Conservation (phyloP, 2,329 filamentous ascomycete genomes). For the Diaporthe batatas region DNA sequence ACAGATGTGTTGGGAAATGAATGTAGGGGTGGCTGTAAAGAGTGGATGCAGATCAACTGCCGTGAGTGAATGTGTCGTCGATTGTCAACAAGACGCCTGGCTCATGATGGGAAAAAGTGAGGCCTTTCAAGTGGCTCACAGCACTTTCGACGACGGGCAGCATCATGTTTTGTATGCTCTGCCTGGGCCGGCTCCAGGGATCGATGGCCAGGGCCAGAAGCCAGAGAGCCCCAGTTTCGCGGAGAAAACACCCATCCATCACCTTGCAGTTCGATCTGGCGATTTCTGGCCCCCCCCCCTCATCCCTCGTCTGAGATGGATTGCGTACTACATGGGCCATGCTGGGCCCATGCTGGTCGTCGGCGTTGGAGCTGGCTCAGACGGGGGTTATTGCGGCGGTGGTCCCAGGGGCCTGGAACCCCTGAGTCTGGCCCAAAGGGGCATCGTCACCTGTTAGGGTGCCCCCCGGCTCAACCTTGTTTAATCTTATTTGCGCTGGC, state of each 20-base stretch:
- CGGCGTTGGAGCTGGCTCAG: too few species aligned
- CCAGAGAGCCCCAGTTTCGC: background rate
- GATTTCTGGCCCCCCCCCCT: conserved; percentile 13
- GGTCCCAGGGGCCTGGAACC: conserved; percentile 33
- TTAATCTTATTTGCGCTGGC: conserved; percentile 5
- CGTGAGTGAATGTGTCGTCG: conserved; percentile 10
- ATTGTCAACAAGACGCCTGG: conserved; percentile 19
- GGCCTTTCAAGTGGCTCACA: too few species aligned
- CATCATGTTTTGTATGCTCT: background rate
- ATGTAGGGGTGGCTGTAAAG: conserved; percentile 26
- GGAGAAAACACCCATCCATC: background rate
- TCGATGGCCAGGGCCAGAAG: background rate
- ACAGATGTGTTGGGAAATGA: conserved; percentile 33
- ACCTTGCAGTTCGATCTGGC: conserved; percentile 28
- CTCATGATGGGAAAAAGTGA: background rate
- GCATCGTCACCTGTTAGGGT: conserved; percentile 16
- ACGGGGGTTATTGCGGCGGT: conserved; percentile 3
- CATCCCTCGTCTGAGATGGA: conserved; percentile 23
- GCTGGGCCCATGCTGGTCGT: conserved; percentile 7
- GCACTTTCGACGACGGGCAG: background rate
- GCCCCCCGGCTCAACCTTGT: conserved; percentile 24
- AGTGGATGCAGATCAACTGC: conserved; percentile 43
- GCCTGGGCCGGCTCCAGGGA: background rate
- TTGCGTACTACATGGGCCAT: conserved; percentile 26
- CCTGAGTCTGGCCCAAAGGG: conserved; percentile 28